Conservation (phyloP, 306 rosid genomes). For the Hippophae tibetana region DNA sequence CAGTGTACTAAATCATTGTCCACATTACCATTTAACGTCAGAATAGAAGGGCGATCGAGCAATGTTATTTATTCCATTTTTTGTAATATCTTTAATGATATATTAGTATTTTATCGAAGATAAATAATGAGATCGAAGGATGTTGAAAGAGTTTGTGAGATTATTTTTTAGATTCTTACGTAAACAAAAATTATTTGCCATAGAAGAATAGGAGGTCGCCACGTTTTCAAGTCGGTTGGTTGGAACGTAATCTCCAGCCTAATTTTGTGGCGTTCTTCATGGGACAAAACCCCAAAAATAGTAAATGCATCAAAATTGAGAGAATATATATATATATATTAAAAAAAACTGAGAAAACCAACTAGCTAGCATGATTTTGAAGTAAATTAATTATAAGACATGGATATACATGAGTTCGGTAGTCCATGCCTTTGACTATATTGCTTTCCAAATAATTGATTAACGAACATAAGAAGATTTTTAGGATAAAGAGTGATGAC, state of each 20-base stretch:
- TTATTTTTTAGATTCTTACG: too few species aligned
- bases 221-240: constrained; percentile 27
- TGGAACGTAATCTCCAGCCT: constrained; percentile 23
- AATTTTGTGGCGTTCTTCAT: constrained; percentile 17
- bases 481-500: too few species aligned
- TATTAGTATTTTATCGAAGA: too few species aligned
- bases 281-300: constrained; percentile 10
- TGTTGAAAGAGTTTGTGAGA: too few species aligned
- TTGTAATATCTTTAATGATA: too few species aligned
- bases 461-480: not conserved
- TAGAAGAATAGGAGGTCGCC: not conserved
- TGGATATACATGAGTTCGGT: not conserved
- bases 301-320: not conserved
- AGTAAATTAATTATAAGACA: not conserved
- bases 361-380: not conserved
- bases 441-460: not conserved
- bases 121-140: too few species aligned
- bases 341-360: not conserved
- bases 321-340: not conserved
- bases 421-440: not conserved
- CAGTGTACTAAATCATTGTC: too few species aligned
- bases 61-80: too few species aligned
- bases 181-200: too few species aligned
- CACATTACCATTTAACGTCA: too few species aligned
- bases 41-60: too few species aligned